A percentile compares a stretch with the other conserved stretches of the same genome.
These are phyloP conservation scores for Trypanosoma mega DNA, from an alignment of 208 protist species.

Conservation along the genomic window DNA sequence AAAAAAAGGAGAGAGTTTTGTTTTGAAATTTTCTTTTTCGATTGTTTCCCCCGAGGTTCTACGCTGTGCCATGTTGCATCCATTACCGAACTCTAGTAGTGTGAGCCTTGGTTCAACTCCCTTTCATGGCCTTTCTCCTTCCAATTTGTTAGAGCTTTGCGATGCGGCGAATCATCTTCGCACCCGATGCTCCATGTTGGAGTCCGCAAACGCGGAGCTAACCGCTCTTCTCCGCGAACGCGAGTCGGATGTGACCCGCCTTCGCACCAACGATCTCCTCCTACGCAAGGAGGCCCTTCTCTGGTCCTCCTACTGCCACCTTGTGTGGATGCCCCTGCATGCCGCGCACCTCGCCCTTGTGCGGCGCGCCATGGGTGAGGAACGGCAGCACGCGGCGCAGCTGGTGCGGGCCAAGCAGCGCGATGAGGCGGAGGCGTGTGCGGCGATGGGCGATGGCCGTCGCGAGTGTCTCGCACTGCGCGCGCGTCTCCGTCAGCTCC, in stretches of 20 bases:
- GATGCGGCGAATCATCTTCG: slow-evolving; percentile 10
- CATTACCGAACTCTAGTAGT: no score
- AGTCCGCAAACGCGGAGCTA: slow-evolving; percentile 1
- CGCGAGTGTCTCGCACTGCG: background rate
- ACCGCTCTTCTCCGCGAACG: background rate
- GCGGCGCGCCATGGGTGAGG: slow-evolving; percentile 4
- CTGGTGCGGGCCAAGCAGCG: background rate
- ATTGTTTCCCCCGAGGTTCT: no score
- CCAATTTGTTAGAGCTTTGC: slow-evolving; percentile 16
- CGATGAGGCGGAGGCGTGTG: background rate
- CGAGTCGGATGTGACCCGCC: background rate
- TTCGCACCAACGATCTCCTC: slow-evolving; percentile 14
- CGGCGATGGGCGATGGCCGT: background rate
- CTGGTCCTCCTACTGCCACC: slow-evolving; percentile 13
- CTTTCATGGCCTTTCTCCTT: slow-evolving; percentile 5
- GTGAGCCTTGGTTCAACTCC: no score
- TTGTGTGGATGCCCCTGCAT: slow-evolving; percentile 15
- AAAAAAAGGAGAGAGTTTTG: no score
- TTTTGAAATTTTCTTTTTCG: no score
- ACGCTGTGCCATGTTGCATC: no score
- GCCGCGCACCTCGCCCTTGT: slow-evolving; percentile 8
- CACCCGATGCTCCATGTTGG: background rate
- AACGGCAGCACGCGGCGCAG: background rate
- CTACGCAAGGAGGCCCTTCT: slow-evolving; percentile 11
- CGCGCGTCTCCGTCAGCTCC: background rate